Conservation (phyloP, 805 yeast species). For the Zygoascus bituminiphila region DNA sequence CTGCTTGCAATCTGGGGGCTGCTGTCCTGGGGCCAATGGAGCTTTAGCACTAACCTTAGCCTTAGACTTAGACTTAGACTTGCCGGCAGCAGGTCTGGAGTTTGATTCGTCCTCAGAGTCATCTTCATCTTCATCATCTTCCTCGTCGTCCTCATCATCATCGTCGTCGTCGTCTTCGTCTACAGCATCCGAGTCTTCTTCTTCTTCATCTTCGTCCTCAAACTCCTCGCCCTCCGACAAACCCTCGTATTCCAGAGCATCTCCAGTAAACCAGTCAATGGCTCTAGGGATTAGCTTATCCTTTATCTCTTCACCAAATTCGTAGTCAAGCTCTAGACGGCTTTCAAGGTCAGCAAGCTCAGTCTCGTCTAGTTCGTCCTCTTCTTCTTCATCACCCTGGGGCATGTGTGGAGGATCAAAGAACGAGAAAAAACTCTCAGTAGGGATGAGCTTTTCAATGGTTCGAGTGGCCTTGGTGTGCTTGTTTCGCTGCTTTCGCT, state of each 20-base stretch:
- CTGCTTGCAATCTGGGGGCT: slow-evolving; percentile 53
- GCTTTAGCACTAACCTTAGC: slow-evolving; percentile 26
- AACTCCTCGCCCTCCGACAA: slow-evolving; percentile 52
- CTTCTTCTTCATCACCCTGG: slow-evolving; percentile 46
- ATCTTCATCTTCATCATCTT: slow-evolving; percentile 51
- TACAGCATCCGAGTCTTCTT: slow-evolving; percentile 53
- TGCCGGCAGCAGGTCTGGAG: slow-evolving; percentile 14
- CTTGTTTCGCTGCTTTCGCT: slow-evolving; percentile 95
- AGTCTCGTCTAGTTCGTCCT: slow-evolving; percentile 51
- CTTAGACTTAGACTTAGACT: too few relatives aligned
- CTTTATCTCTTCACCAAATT: slow-evolving; percentile 91
- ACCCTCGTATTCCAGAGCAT: slow-evolving; percentile 74
- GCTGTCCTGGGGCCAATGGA: slow-evolving; percentile 37
- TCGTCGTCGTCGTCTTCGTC: slow-evolving; percentile 57
- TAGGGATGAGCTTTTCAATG: slow-evolving; percentile 88
- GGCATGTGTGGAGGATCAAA: slow-evolving; percentile 88
- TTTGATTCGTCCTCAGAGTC: slow-evolving; percentile 42
- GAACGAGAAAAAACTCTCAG: slow-evolving; percentile 91
- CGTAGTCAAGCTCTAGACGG: slow-evolving; percentile 84
- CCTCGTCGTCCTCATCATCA: slow-evolving; percentile 54
- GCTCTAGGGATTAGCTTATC: slow-evolving; percentile 95
- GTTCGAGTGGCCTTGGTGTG: slow-evolving; percentile 93
- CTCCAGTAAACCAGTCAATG: slow-evolving; percentile 97
- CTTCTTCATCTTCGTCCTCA: slow-evolving; percentile 52
- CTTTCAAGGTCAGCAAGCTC: slow-evolving; percentile 71